A percentile compares a stretch with the other conserved stretches of the same genome.
Evolutionary conservation across 2,329 filamentous ascomycete genomes (phyloP).

Genomic region (Bimuria novae-zelandiae): DNA sequence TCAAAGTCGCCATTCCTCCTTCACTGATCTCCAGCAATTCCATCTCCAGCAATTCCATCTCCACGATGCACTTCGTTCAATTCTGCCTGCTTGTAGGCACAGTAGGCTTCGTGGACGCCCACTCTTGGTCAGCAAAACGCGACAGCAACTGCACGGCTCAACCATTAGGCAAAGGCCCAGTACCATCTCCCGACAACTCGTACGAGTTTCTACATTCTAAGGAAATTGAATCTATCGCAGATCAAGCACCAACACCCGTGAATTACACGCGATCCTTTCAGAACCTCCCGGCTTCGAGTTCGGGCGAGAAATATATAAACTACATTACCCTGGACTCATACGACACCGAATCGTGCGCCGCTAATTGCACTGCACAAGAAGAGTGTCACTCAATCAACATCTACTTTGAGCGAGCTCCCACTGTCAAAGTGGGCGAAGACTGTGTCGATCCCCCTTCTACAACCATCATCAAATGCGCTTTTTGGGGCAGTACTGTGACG

Average conservation of each 20-base stretch:
- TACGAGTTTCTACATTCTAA: conserved; percentile 22
- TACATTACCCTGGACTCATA: conserved; percentile 29
- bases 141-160: conserved; percentile 12
- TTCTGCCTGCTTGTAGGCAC: background rate
- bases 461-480: conserved; percentile 28
- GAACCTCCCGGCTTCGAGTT: conserved; percentile 31
- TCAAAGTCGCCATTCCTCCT: background rate
- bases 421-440: conserved; percentile 7
- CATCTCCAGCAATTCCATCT: background rate
- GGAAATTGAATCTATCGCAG: conserved; percentile 18
- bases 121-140: background rate
- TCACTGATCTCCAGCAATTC: too few relatives aligned
- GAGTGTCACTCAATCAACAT: conserved; percentile 29
- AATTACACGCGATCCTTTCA: conserved; percentile 31
- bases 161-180: conserved; percentile 15
- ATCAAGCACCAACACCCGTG: conserved; percentile 25
- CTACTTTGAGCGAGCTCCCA: conserved; percentile 30
- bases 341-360: conserved; percentile 30
- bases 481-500: conserved; percentile 21
- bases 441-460: conserved; percentile 25
- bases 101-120: background rate
- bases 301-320: conserved; percentile 24
- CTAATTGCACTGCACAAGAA: conserved; percentile 21
- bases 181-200: conserved; percentile 13
- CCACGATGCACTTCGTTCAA: background rate